A percentile compares a stretch with the other conserved stretches of the same genome.
These are phyloP conservation scores for Pseudocohnilembus persalinus DNA, from an alignment of 169 alveolate genomes.

Conservation along the genomic window DNA sequence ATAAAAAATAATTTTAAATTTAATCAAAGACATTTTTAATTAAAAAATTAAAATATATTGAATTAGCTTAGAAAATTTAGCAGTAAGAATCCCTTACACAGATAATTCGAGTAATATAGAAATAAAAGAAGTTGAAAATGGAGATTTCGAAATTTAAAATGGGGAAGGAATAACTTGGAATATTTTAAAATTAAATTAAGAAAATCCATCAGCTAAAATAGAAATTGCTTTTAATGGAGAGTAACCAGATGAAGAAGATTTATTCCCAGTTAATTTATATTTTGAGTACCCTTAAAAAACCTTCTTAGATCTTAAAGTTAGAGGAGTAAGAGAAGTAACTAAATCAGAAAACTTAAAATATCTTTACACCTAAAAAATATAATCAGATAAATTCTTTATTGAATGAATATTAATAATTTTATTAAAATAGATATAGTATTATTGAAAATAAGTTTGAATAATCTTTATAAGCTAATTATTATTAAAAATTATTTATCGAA, in stretches of 20 bases:
- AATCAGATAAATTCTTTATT: too few species aligned
- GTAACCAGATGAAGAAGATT: constrained; percentile 15
- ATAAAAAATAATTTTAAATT: too few species aligned
- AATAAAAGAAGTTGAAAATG: constrained; percentile 28
- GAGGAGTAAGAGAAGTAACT: not conserved
- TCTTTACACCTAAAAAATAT: too few species aligned
- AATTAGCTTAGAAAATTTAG: not conserved
- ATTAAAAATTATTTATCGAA: too few species aligned
- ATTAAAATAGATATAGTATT: too few species aligned
- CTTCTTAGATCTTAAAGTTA: not conserved
- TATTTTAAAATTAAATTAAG: not conserved
- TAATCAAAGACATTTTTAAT: too few species aligned
- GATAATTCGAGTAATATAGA: constrained; percentile 22
- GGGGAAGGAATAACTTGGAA: not conserved
- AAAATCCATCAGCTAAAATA: not conserved
- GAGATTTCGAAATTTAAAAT: not conserved
- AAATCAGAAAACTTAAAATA: not conserved
- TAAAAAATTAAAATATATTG: not conserved
- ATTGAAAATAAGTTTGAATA: too few species aligned
- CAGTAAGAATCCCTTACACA: constrained; percentile 10
- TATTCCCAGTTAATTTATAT: constrained; percentile 15
- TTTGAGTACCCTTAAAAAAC: constrained; percentile 5
- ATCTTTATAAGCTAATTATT: too few species aligned
- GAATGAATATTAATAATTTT: too few species aligned
- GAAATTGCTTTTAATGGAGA: not conserved